A percentile compares a stretch with the other conserved stretches of the same genome.
These are phyloP conservation scores for Spathaspora girioi DNA, from an alignment of 805 yeast species.

Conservation along the genomic window DNA sequence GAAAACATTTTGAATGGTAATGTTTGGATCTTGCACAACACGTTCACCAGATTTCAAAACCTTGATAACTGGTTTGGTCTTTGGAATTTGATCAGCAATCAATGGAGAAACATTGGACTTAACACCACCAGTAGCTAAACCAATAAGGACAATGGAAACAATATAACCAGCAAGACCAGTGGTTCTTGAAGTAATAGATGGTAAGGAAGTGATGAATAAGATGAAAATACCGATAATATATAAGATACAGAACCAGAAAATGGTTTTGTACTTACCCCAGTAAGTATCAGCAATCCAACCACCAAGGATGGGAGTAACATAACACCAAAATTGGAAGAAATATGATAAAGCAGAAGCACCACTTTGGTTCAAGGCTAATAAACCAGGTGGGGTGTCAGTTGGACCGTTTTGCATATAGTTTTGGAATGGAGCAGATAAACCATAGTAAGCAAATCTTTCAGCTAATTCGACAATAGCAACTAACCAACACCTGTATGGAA, in stretches of 20 bases:
- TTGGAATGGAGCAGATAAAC: slow-evolving; percentile 71
- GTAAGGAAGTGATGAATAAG: slow-evolving; percentile 67
- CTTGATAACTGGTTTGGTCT: slow-evolving; percentile 35
- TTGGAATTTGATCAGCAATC: slow-evolving; percentile 60
- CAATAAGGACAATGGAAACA: slow-evolving; percentile 55
- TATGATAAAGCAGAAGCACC: slow-evolving; percentile 72
- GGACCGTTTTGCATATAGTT: slow-evolving; percentile 68
- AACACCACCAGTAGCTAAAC: slow-evolving; percentile 79
- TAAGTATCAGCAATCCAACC: slow-evolving; percentile 73
- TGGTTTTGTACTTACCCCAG: slow-evolving; percentile 70
- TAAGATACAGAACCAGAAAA: slow-evolving; percentile 54
- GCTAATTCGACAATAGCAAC: slow-evolving; percentile 73
- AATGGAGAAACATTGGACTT: slow-evolving; percentile 73
- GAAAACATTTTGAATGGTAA: slow-evolving; percentile 70
- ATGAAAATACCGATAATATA: slow-evolving; percentile 63
- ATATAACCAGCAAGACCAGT: slow-evolving; percentile 64
- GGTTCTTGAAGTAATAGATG: slow-evolving; percentile 45
- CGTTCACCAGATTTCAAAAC: slow-evolving; percentile 37
- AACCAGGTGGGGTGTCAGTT: slow-evolving; percentile 38
- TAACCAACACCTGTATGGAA: slow-evolving; percentile 57
- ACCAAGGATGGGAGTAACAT: slow-evolving; percentile 74
- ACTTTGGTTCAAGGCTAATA: slow-evolving; percentile 54
- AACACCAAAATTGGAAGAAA: slow-evolving; percentile 80
- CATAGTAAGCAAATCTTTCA: slow-evolving; percentile 80
- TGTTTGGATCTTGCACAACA: slow-evolving; percentile 55